phyloP scores from a whole-genome alignment of 2,329 filamentous ascomycete species.

The Cercospora nicotianae region DNA sequence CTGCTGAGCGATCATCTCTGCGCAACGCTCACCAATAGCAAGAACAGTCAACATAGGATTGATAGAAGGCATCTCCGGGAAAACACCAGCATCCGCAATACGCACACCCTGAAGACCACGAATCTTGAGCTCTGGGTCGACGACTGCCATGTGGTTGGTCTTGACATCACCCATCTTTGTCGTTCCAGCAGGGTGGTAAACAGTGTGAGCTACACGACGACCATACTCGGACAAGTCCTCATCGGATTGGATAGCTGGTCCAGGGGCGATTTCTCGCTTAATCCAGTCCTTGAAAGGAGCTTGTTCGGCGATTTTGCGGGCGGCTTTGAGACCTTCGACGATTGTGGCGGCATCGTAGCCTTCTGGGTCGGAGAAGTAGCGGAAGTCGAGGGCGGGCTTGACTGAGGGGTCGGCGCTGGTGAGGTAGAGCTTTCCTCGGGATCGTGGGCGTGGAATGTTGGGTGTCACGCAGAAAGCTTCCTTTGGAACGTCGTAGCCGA shows the following conservation, averaged over 20 bases:
- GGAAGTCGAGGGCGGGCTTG: constrained; percentile 83
- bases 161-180: constrained; percentile 82
- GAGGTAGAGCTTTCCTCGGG: constrained; percentile 73
- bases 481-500: constrained; percentile 70
- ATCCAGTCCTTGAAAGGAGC: constrained; percentile 80
- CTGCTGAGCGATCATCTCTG: constrained; percentile 77
- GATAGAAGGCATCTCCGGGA: constrained; percentile 81
- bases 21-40: constrained; percentile 77
- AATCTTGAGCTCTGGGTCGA: constrained; percentile 72
- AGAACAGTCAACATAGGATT: constrained; percentile 92
- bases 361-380: constrained; percentile 83
- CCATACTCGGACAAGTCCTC: constrained; percentile 82
- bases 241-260: constrained; percentile 70
- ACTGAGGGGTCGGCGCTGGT: constrained; percentile 71
- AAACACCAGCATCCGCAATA: constrained; percentile 83
- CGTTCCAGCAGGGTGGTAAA: constrained; percentile 86
- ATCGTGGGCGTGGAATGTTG: constrained; percentile 81
- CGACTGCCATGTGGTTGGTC: constrained; percentile 71
- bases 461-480: constrained; percentile 93
- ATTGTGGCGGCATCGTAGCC: constrained; percentile 82
- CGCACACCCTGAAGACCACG: constrained; percentile 70
- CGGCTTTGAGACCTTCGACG: constrained; percentile 72
- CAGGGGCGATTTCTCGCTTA: constrained; percentile 77
- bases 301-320: constrained; percentile 73
- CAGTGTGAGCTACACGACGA: constrained; percentile 77